A percentile compares a stretch with the other conserved stretches of the same genome.
phyloP scores from a whole-genome alignment of 352 stramenopile genomes.

The Phytophthora pistaciae region DNA sequence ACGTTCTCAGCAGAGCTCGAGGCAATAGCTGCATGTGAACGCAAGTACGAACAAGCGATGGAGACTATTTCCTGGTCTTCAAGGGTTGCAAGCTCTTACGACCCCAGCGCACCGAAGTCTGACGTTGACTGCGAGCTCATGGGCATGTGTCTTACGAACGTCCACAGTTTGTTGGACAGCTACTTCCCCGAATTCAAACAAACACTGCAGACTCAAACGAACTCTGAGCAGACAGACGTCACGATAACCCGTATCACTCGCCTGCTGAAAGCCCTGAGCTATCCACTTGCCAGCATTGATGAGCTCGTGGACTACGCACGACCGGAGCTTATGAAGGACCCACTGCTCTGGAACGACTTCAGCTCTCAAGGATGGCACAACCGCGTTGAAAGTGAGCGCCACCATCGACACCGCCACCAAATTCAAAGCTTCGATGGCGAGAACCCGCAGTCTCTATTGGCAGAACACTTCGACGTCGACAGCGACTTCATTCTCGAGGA shows the following conservation, averaged over 20 bases:
- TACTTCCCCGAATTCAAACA: slow-evolving; percentile 41
- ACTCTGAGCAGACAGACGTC: slow-evolving; percentile 10
- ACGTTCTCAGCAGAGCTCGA: slow-evolving; percentile 3
- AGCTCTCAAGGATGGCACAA: slow-evolving; percentile 51
- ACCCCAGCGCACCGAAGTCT: slow-evolving; percentile 15
- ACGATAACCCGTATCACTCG: slow-evolving; percentile 32
- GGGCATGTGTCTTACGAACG: slow-evolving; percentile 65
- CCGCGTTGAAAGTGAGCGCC: slow-evolving; percentile 15
- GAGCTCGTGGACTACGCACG: slow-evolving; percentile 37
- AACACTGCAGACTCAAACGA: slow-evolving; percentile 12
- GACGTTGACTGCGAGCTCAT: slow-evolving; percentile 57
- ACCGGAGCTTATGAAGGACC: slow-evolving; percentile 30
- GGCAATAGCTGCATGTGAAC: slow-evolving; percentile 7
- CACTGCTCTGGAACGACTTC: slow-evolving; percentile 51
- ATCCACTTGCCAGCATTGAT: slow-evolving; percentile 46
- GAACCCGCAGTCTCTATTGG: not conserved
- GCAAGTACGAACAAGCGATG: slow-evolving; percentile 35
- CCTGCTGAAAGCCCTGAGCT: slow-evolving; percentile 52
- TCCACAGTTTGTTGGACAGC: slow-evolving; percentile 68
- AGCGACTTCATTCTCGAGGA: slow-evolving; percentile 23
- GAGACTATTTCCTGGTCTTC: slow-evolving; percentile 24
- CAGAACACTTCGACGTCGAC: slow-evolving; percentile 5
- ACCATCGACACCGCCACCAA: not conserved
- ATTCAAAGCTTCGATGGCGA: not conserved
- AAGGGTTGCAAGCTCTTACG: slow-evolving; percentile 29